Conservation (phyloP, 1,284 basidiomycete genomes). For the Trichosporon sp. region DNA sequence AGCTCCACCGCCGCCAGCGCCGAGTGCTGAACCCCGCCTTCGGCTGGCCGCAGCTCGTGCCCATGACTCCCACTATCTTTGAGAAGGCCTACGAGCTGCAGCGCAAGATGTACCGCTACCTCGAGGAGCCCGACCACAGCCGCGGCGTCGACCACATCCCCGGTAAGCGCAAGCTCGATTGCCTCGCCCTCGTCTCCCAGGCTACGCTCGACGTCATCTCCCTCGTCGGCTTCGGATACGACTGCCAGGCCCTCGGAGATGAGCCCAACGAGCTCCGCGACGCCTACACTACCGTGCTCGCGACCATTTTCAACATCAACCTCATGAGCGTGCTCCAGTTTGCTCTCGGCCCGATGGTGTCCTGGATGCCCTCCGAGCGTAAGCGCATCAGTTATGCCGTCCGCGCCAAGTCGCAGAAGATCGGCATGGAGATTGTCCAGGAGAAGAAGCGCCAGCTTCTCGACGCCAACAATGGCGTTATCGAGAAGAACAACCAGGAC, state of each 20-base stretch:
- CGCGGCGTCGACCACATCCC: conserved; percentile 14
- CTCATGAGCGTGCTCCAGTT: conserved; percentile 55
- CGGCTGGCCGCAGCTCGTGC: conserved; percentile 40
- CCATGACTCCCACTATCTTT: conserved; percentile 56
- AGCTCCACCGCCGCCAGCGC: conserved; percentile 54
- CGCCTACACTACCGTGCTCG: conserved; percentile 5
- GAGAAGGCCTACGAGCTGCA: conserved; percentile 56
- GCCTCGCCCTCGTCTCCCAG: conserved; percentile 34
- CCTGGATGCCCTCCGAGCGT: conserved; percentile 34
- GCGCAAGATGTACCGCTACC: conserved; percentile 54
- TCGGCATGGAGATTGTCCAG: background rate
- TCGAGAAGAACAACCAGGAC: conserved; percentile 51
- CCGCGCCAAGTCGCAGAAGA: background rate
- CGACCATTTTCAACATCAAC: background rate
- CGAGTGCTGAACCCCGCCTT: conserved; percentile 50
- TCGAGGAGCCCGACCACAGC: conserved; percentile 50
- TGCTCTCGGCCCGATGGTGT: conserved; percentile 48
- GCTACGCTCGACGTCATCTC: conserved; percentile 65
- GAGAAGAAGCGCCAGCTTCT: conserved; percentile 50
- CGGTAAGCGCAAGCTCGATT: conserved; percentile 16
- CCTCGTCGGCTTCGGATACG: conserved; percentile 60
- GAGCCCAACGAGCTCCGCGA: conserved; percentile 49
- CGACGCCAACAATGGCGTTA: conserved; percentile 36
- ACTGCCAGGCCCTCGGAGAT: conserved; percentile 45
- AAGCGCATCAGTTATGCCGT: background rate